Conservation (phyloP, 768 basidiomycete genomes). For the Serendipita sp. region DNA sequence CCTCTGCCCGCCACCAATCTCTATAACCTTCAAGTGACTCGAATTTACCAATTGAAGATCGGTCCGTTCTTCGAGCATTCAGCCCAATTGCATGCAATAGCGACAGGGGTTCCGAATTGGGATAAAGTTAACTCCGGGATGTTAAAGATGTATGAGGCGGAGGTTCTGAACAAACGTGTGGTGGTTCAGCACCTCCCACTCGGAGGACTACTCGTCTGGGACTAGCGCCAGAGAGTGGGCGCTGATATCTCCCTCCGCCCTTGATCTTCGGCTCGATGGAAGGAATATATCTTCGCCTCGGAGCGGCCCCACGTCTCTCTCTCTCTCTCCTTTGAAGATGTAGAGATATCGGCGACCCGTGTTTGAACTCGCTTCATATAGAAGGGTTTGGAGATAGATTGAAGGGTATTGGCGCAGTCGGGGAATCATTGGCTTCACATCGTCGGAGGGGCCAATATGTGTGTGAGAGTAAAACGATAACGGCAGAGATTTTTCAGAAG, state of each 20-base stretch:
- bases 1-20: constrained; percentile 52
- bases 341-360: no score
- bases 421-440: background rate
- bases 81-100: constrained; percentile 75
- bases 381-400: no score
- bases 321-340: no score
- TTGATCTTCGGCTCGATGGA: no score
- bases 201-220: constrained; percentile 68
- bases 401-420: background rate
- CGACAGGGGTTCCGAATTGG: constrained; percentile 79
- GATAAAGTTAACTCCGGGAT: constrained; percentile 77
- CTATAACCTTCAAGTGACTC: constrained; percentile 61
- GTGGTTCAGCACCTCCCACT: constrained; percentile 89
- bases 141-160: constrained; percentile 94
- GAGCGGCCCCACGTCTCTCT: no score
- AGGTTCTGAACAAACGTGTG: constrained; percentile 87
- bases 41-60: constrained; percentile 63
- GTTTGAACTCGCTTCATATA: no score
- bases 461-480: background rate
- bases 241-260: background rate
- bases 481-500: background rate
- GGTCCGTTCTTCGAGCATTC: constrained; percentile 91
- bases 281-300: no score
- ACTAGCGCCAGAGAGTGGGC: constrained; percentile 7
- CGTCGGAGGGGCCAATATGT: background rate